A percentile compares a stretch with the other conserved stretches of the same genome.
These are phyloP conservation scores for Colletotrichum higginsianum DNA, from an alignment of 2,329 filamentous ascomycete genomes.

Conservation along the genomic window DNA sequence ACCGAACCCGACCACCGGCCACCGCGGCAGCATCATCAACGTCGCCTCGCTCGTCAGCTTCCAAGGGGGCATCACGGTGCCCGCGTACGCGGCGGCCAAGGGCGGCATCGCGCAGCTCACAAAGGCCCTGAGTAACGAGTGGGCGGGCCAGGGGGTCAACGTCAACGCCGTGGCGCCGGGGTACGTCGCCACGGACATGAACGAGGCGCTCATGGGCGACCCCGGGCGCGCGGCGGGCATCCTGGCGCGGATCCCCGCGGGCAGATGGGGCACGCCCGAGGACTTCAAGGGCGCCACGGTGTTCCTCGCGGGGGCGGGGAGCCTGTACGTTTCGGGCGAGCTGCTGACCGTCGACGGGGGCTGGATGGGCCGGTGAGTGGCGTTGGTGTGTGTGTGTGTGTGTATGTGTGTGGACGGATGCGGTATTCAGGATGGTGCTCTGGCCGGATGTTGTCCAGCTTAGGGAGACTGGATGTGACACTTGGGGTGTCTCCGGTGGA, in stretches of 20 bases:
- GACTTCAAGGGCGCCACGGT: conserved; percentile 90
- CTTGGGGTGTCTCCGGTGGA: background rate
- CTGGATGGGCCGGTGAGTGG: conserved; percentile 85
- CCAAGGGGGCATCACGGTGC: conserved; percentile 89
- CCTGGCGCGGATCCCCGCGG: conserved; percentile 84
- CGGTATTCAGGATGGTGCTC: background rate
- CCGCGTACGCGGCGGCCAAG: conserved; percentile 89
- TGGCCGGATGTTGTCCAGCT: background rate
- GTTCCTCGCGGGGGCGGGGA: conserved; percentile 81
- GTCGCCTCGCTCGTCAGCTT: conserved; percentile 85
- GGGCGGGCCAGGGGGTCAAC: conserved; percentile 82
- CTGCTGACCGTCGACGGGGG: conserved; percentile 88
- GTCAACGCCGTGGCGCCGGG: conserved; percentile 93
- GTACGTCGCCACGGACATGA: conserved; percentile 96
- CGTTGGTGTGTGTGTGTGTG: no score
- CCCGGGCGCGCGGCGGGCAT: conserved; percentile 79
- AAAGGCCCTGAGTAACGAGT: conserved; percentile 88
- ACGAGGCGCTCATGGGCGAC: conserved; percentile 83
- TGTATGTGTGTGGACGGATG: background rate
- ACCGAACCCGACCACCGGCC: conserved; percentile 61
- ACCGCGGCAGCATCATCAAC: conserved; percentile 84
- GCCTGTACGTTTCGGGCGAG: conserved; percentile 86
- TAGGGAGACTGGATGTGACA: conserved; percentile 14
- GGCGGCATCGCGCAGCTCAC: conserved; percentile 88
- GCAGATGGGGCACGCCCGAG: conserved; percentile 85